Evolutionary conservation across 352 stramenopile species (phyloP).

Genomic region (Globisporangium nagaii): DNA sequence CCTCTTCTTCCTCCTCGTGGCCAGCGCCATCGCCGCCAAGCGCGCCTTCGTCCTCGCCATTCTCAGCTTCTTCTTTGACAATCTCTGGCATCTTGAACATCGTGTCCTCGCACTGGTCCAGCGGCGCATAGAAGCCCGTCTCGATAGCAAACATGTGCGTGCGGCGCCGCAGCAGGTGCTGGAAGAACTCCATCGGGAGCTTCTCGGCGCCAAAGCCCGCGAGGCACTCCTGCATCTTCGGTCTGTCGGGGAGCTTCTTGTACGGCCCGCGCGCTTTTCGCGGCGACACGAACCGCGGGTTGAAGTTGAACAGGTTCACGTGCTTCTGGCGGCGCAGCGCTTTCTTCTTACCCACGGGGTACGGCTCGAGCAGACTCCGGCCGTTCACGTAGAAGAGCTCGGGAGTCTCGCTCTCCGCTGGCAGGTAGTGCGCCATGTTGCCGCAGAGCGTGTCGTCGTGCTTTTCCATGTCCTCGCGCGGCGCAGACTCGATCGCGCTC

Average conservation of each 20-base stretch:
- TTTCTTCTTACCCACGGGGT: slow-evolving; percentile 27
- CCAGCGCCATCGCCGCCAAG: background rate
- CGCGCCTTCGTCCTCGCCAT: background rate
- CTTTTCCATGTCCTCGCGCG: slow-evolving; percentile 48
- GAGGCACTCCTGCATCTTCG: slow-evolving; percentile 30
- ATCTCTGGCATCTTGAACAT: background rate
- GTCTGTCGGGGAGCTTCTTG: slow-evolving; percentile 3
- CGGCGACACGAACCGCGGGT: slow-evolving; percentile 1
- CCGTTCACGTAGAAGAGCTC: slow-evolving; percentile 59
- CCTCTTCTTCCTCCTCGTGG: background rate
- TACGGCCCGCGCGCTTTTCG: background rate
- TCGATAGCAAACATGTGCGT: slow-evolving; percentile 29
- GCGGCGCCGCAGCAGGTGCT: slow-evolving; percentile 24
- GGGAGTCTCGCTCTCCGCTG: slow-evolving; percentile 14
- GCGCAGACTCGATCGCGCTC: slow-evolving; percentile 32
- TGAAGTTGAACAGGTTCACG: slow-evolving; percentile 10
- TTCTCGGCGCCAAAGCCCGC: slow-evolving; percentile 26
- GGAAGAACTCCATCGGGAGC: slow-evolving; percentile 23
- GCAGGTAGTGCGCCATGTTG: slow-evolving; percentile 59
- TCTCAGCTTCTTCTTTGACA: background rate
- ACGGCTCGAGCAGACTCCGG: slow-evolving; percentile 46
- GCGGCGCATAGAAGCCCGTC: slow-evolving; percentile 10
- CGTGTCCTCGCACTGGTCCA: slow-evolving; percentile 9
- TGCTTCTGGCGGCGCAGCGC: slow-evolving; percentile 2
- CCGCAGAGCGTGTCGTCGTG: slow-evolving; percentile 62